Base-by-base conservation (phyloP, 1,284 basidiomycete species). In the Papiliotrema laurentii region DNA sequence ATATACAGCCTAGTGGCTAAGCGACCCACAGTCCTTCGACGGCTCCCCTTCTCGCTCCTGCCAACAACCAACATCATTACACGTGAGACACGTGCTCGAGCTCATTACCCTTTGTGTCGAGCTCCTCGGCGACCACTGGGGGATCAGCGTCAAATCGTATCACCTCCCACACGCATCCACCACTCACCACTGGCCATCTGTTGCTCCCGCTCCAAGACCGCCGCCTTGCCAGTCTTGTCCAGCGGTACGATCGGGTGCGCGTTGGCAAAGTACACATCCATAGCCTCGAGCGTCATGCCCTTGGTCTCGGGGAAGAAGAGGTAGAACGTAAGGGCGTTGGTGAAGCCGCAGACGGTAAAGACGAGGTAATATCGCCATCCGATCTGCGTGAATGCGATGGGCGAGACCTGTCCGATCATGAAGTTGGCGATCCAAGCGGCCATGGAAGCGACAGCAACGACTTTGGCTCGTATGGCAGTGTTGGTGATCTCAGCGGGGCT, bases 321-420 rank as follows among this genome's bases (percentile, higher is more conserved):
- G 77, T 78, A 83, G 58, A 83, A 78, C 54, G 79, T 80, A 5
- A 83, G 58, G 0, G 81, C 81, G 59, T 83, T 83, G 13, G 81
- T 80, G 67, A 81, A 80, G 9, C 78, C 75, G 59, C 80, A 81
- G 45, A 84, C 78, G 2, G 81, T 81, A 51, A 83, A 83, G 19
- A 83, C 79, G 36, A 83, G 73, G 64, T 77, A 77, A 64, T 75
- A 75, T 45, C 60, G 65, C 74, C 74, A 77, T 16, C 69, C 64
- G 40, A 75, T 63, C 28, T 59, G 56, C 6, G 49, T 50, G 43
- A 75, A 71, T 1, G 74, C 74, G 28, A 61, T 64, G 25, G 73
- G 72, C 5, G 73, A 70, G 30, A 75, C 64, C 51, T 75, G 73
- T 16, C 68, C 75, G 36, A 76, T 75, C 67, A 74, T 71, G 49